Percentiles rank a stretch among this genome's conserved stretches.
phyloP scores from a whole-genome alignment of 768 basidiomycete genomes.

The Gloeopeniophorella convolvens region DNA sequence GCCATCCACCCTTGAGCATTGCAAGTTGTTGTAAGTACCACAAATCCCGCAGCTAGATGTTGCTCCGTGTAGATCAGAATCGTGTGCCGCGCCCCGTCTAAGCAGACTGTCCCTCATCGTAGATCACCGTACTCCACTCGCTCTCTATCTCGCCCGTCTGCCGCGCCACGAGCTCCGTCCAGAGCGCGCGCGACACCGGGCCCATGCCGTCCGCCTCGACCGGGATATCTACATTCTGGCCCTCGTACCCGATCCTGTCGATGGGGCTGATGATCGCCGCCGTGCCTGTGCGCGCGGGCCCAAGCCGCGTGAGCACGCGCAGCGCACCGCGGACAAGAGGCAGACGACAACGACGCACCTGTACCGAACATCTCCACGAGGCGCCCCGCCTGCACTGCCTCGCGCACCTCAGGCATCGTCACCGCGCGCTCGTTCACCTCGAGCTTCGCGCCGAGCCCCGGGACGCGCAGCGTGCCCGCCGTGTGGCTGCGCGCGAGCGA shows the following conservation, averaged over 20 bases:
- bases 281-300: slow-evolving; percentile 27
- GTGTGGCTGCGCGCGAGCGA: slow-evolving; percentile 32
- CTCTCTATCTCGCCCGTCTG: slow-evolving; percentile 39
- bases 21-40: background rate
- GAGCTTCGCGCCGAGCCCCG: slow-evolving; percentile 24
- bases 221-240: slow-evolving; percentile 35
- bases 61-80: background rate
- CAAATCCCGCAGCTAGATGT: background rate
- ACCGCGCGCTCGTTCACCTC: slow-evolving; percentile 27
- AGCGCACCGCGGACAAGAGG: no score
- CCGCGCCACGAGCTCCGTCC: slow-evolving; percentile 33
- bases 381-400: slow-evolving; percentile 24
- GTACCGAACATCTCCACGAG: slow-evolving; percentile 32
- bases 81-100: background rate
- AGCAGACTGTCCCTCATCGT: background rate
- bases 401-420: slow-evolving; percentile 29
- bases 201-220: slow-evolving; percentile 36
- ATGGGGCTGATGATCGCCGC: slow-evolving; percentile 34
- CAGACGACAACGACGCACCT: background rate
- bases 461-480: slow-evolving; percentile 23
- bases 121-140: slow-evolving; percentile 36
- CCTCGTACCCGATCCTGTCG: slow-evolving; percentile 37
- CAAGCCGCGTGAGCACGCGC: background rate
- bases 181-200: slow-evolving; percentile 32
- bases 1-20: no score